Percentiles rank a stretch among this genome's conserved stretches.
Conservation (phyloP, 768 basidiomycete genomes). For the Dioszegia crocea region DNA sequence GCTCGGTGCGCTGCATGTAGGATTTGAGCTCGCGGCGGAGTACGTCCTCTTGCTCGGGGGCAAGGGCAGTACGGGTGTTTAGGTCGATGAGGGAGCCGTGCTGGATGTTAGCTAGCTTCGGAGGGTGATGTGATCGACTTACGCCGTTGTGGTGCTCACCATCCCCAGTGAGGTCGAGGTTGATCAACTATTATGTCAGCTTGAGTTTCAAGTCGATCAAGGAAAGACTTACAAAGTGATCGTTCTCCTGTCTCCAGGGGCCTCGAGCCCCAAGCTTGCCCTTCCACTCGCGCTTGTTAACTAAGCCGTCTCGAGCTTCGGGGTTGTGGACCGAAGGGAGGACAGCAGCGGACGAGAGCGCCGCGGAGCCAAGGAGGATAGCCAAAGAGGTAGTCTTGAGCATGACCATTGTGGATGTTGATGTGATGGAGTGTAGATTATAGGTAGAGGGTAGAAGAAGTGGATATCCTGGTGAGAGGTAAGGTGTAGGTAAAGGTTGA, state of each 20-base stretch:
- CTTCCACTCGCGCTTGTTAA: conserved; percentile 10
- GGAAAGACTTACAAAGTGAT: background rate
- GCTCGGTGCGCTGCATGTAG: conserved; percentile 9
- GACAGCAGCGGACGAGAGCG: conserved; percentile 11
- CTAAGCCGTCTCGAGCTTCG: background rate
- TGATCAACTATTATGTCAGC: conserved; percentile 4
- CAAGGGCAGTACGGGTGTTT: background rate
- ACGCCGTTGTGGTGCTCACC: conserved; percentile 8
- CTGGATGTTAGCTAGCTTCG: background rate
- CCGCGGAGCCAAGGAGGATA: conserved; percentile 18
- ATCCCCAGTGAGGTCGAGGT: conserved; percentile 7
- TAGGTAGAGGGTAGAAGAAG: background rate
- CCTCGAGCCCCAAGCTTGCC: conserved; percentile 10
- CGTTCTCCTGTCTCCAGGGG: conserved; percentile 14
- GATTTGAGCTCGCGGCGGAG: background rate
- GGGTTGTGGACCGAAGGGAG: background rate
- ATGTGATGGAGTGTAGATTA: background rate
- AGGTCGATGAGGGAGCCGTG: conserved; percentile 12
- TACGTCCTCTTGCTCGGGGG: background rate
- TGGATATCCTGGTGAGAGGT: conserved; percentile 8
- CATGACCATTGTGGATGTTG: conserved; percentile 14
- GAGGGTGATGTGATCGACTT: background rate
- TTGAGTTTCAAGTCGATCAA: background rate
- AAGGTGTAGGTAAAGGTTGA: background rate
- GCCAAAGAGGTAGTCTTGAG: conserved; percentile 20